These are phyloP conservation scores for Paratrypanosoma confusum DNA, from an alignment of 208 protist species.

Conservation along the genomic window DNA sequence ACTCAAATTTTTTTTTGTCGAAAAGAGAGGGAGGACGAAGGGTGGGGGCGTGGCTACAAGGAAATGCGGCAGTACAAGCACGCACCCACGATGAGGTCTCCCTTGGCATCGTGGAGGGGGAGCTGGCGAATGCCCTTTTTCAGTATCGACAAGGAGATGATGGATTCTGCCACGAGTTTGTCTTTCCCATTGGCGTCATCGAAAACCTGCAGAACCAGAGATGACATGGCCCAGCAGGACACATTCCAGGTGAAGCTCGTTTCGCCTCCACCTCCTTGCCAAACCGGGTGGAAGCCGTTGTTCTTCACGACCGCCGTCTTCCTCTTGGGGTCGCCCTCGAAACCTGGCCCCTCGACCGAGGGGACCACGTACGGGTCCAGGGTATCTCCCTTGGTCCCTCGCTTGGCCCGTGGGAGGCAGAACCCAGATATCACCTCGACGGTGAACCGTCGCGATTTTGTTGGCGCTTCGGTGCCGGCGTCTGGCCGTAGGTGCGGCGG, in stretches of 20 bases:
- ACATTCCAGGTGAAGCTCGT: constrained; percentile 38
- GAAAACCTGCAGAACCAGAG: constrained; percentile 55
- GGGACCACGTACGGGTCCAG: constrained; percentile 46
- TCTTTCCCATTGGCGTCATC: constrained; percentile 32
- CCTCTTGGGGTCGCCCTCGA: constrained; percentile 9
- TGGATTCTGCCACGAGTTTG: constrained; percentile 35
- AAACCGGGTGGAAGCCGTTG: constrained; percentile 72
- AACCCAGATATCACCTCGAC: constrained; percentile 62
- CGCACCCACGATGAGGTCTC: constrained; percentile 26
- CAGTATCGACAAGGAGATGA: constrained; percentile 41
- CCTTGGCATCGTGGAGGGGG: constrained; percentile 29
- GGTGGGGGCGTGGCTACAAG: no score
- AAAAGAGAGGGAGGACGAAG: no score
- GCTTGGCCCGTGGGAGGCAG: constrained; percentile 41
- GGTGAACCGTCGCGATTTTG: constrained; percentile 20
- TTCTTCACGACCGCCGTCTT: constrained; percentile 30
- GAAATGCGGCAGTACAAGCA: constrained; percentile 27
- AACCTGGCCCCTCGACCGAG: constrained; percentile 36
- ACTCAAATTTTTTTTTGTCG: no score
- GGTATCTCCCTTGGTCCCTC: constrained; percentile 26
- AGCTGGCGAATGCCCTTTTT: constrained; percentile 40
- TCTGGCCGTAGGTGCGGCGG: constrained; percentile 53
- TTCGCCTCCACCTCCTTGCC: constrained; percentile 23
- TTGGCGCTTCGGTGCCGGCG: constrained; percentile 4
- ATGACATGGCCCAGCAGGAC: constrained; percentile 31